Evolutionary conservation across 2,329 filamentous ascomycete genomes (phyloP).

Genomic region (Fusarium lateritium): DNA sequence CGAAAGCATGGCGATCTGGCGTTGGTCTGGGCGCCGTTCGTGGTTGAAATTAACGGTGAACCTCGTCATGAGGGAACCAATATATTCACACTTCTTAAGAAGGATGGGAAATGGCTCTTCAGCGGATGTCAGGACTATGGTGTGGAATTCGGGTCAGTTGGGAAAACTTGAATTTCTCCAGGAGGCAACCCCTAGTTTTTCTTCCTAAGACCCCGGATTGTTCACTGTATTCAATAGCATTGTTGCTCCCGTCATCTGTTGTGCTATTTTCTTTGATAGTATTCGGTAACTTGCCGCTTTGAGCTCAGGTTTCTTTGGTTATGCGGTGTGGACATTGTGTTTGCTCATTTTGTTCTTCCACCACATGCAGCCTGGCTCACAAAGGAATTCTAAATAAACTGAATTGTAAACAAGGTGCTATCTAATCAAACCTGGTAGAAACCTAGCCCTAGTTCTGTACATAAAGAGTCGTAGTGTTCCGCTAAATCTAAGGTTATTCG

Average conservation of each 20-base stretch:
- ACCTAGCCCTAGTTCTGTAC: no score
- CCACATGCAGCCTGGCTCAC: background rate
- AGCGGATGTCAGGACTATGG: constrained; percentile 26
- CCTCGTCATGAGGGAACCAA: constrained; percentile 12
- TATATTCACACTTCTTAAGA: constrained; percentile 9
- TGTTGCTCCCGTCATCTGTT: background rate
- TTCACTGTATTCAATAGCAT: background rate
- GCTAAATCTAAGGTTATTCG: no score
- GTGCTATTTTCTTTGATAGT: background rate
- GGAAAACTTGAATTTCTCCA: background rate
- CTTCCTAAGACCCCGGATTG: no score
- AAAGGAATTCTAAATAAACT: no score
- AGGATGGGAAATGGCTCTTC: constrained; percentile 9
- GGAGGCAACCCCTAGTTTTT: no score
- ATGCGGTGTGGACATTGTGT: background rate
- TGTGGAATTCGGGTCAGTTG: background rate
- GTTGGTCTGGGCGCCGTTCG: constrained; percentile 30
- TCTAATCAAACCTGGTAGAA: no score
- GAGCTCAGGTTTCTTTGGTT: background rate
- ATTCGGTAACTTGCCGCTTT: background rate
- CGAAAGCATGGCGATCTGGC: constrained; percentile 18
- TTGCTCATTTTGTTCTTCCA: background rate
- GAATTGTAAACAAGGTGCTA: no score
- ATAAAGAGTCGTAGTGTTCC: no score
- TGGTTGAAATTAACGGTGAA: constrained; percentile 21